Base-by-base conservation (phyloP, 352 stramenopile genomes). In the Bremia lactucae region DNA sequence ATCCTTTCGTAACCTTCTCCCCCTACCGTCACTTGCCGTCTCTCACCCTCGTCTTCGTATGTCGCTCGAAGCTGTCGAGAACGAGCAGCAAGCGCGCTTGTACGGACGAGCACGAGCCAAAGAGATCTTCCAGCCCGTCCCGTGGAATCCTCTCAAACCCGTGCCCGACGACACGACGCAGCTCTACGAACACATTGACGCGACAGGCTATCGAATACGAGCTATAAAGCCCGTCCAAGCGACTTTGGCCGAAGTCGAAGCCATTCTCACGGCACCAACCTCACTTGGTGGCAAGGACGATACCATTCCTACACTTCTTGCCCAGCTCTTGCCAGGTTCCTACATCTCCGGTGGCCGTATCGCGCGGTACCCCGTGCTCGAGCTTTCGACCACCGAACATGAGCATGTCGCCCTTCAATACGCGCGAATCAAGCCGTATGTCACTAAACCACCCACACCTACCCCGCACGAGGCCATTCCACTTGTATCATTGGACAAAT, bases 51-150 rank as follows among this genome's bases (percentile, higher is more conserved):
- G n/a, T n/a, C n/a, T n/a, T n/a, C n/a, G n/a, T n/a, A n/a, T n/a
- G n/a, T n/a, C 1, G 1, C 46, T 77, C 7, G 50, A 49, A 2
- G 31, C 57, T 13, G 58, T 82, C 24, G 52, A 78, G 46, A 53
- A 65, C 36, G 72, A 85, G 48, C 46, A 76, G 18, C 58, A 77
- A 36, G 75, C 70, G 40, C 75, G 72, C 22, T 45, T 59, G 15
- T 61, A 39, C 26, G 75, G 75, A 4, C 75, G 75, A 25, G 48
- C 48, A 3, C 65, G 67, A n/a, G 72, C 72, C 45, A 83, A 85
- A 42, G 59, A 83, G 42, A 74, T 87, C 39, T 84, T 84, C 57
- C 55, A 67, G 36, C 67, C 68, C 20, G 69, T 75, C 59, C 65
- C 67, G 19, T 84, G 74, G 74, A 84, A 82, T 36, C 67, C 72